These are phyloP conservation scores for Candida namnaoensis DNA, from an alignment of 805 yeast species.

Conservation along the genomic window DNA sequence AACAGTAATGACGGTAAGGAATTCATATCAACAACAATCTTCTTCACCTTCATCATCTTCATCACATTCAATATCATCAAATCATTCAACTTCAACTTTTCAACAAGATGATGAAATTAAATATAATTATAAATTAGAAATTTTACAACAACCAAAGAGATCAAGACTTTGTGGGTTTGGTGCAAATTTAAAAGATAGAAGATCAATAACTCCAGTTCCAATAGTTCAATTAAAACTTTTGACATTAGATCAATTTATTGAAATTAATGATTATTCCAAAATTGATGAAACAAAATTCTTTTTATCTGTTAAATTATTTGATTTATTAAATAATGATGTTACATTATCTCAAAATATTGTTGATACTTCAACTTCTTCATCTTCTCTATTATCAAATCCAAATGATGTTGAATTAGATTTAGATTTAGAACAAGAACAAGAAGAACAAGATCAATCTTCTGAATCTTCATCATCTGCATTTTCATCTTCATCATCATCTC, in stretches of 20 bases:
- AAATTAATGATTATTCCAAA: constrained; percentile 10
- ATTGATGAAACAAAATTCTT: not conserved
- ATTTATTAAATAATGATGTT: too few species aligned
- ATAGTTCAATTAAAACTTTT: constrained; percentile 17
- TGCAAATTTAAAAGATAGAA: constrained; percentile 22
- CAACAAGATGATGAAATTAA: not conserved
- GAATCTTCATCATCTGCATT: not conserved
- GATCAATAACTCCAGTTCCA: constrained; percentile 25
- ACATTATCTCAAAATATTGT: too few species aligned
- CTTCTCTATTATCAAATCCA: too few species aligned
- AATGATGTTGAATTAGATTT: too few species aligned
- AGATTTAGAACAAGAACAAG: too few species aligned
- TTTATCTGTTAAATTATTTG: not conserved
- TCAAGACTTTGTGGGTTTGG: constrained; percentile 41
- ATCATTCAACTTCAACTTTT: not conserved
- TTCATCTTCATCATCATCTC: not conserved
- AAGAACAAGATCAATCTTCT: not conserved
- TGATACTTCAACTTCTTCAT: too few species aligned
- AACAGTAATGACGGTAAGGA: too few species aligned
- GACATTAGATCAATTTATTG: too few species aligned
- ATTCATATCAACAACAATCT: too few species aligned
- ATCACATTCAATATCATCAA: too few species aligned
- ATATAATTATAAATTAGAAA: constrained; percentile 16
- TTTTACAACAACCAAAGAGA: constrained; percentile 33
- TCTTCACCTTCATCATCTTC: too few species aligned